phyloP scores from a whole-genome alignment of 2,329 filamentous ascomycete species.

The Epichloe glyceriae region DNA sequence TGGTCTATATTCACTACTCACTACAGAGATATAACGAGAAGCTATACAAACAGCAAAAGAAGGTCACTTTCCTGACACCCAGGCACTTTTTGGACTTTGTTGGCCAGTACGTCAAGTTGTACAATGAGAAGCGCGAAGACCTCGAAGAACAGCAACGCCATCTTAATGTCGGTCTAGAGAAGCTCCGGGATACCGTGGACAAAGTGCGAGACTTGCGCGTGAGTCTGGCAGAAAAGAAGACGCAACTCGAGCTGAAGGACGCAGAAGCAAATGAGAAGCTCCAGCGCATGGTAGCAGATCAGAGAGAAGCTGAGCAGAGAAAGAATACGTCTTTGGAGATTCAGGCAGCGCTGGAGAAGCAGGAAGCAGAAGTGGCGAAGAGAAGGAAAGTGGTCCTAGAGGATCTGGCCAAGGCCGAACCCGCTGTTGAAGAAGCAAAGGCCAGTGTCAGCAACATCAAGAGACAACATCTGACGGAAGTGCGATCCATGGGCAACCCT shows the following conservation, averaged over 20 bases:
- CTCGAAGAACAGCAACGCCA: constrained; percentile 97
- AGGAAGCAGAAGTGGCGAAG: constrained; percentile 75
- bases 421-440: constrained; percentile 83
- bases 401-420: constrained; percentile 83
- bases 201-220: constrained; percentile 87
- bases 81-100: constrained; percentile 98
- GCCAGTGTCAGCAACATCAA: constrained; percentile 98
- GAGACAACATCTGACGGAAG: constrained; percentile 90
- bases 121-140: constrained; percentile 96
- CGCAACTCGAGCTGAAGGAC: constrained; percentile 84
- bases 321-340: constrained; percentile 83
- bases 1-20: constrained; percentile 98
- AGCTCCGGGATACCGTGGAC: constrained; percentile 89
- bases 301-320: constrained; percentile 84
- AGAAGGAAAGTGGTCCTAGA: constrained; percentile 73
- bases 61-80: constrained; percentile 84
- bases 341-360: constrained; percentile 72
- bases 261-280: constrained; percentile 94
- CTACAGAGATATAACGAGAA: constrained; percentile 80
- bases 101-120: constrained; percentile 91
- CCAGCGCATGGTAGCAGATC: constrained; percentile 92
- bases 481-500: constrained; percentile 90
- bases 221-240: constrained; percentile 89
- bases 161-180: constrained; percentile 95
- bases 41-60: constrained; percentile 82